Base-by-base conservation (phyloP, 2,329 filamentous ascomycete genomes). In the Trichoderma citrinoviride region DNA sequence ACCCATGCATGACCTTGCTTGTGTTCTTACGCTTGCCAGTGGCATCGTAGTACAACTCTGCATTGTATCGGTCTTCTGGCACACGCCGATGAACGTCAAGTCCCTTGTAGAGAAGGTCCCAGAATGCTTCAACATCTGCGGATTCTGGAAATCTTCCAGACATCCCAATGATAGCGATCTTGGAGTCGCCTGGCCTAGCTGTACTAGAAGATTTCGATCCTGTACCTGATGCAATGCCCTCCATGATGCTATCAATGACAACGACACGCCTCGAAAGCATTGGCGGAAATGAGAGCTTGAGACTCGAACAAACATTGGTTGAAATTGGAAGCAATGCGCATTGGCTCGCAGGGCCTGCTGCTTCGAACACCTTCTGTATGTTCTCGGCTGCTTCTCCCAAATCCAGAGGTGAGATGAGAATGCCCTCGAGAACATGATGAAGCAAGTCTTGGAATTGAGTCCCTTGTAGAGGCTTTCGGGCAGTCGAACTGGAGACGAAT, bases 101-200 rank as follows among this genome's bases (percentile, higher is more conserved):
- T 14, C 89, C 89, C 69, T 87, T 83, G 70, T 85, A 82, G 7
- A 92, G 79, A 3, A 92, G 77, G 41, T 90, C 84, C 89, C 89
- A 92, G 76, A 81, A 75, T 56, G 76, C 76, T 25, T 77, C 76
- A 7, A 76, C 76, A 15, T 68, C 75, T 0, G 75, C 75, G 7
- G 74, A 76, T 14, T 80, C 80, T 0, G 81, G 80, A 19, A 82
- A 78, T 0, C 81, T 74, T 25, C 81, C 80, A 0, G 77, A 77
- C 69, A 77, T 79, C 62, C 92, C 92, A 37, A 96, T 89, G 67
- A 96, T 93, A 64, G 92, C 92, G 67, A 96, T 85, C 76, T 93
- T 93, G 0, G 72, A 72, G 14, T 60, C 56, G 29, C 43, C 23
- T 37, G 44, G 44, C 19, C 49, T 60, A 12, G 17, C 56, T 15